Evolutionary conservation across 805 yeast species (phyloP).

Genomic region (Teunomyces panamensis): DNA sequence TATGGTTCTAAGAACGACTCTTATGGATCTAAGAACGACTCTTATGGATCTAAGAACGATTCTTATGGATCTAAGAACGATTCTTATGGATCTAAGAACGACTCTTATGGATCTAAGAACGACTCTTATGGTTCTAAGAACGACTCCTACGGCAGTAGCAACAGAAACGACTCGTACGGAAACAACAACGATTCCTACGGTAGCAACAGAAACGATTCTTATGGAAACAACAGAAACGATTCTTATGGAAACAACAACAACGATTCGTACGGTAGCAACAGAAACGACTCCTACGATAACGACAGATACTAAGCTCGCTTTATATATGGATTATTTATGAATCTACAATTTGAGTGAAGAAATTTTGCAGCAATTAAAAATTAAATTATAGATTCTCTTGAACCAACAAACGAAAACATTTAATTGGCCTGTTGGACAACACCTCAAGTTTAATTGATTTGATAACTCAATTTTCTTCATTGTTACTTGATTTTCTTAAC

Average conservation of each 20-base stretch:
- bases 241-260: constrained; percentile 5
- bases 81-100: neutral
- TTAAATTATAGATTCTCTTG: no score
- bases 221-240: constrained; percentile 5
- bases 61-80: constrained; percentile 5
- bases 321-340: no score
- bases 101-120: neutral
- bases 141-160: neutral
- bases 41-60: neutral
- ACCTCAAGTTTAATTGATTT: no score
- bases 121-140: neutral
- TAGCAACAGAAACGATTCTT: constrained; percentile 7
- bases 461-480: no score
- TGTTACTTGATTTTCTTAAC: no score
- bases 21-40: neutral
- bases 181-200: neutral
- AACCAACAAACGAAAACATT: no score
- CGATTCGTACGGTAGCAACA: constrained; percentile 7
- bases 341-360: no score
- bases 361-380: no score
- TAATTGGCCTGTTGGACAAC: no score
- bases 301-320: constrained; percentile 2
- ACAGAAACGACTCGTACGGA: neutral
- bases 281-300: constrained; percentile 8
- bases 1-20: neutral